Evolutionary conservation across 768 basidiomycete species (phyloP).

Genomic region (Auricularia heimuer): DNA sequence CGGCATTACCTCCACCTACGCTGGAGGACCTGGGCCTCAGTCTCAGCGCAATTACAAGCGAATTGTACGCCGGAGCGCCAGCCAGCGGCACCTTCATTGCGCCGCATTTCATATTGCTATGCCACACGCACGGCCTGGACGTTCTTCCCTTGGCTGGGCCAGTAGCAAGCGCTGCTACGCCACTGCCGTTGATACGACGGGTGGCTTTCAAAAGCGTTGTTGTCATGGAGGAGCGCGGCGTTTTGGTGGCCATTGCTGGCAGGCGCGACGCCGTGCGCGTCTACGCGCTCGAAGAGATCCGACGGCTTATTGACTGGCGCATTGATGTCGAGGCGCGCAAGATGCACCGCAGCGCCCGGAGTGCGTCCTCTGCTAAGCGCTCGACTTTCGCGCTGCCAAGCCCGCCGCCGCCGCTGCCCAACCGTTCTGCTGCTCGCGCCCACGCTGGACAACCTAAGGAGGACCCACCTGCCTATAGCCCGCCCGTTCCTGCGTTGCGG

Average conservation of each 20-base stretch:
- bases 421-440: background rate
- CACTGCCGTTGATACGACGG: constrained; percentile 73
- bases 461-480: background rate
- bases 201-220: constrained; percentile 82
- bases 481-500: background rate
- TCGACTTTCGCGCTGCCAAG: background rate
- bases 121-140: constrained; percentile 79
- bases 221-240: constrained; percentile 86
- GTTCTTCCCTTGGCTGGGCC: constrained; percentile 72
- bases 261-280: constrained; percentile 79
- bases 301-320: constrained; percentile 80
- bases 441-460: background rate
- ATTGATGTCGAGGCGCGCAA: constrained; percentile 51
- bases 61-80: constrained; percentile 61
- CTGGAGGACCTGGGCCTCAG: constrained; percentile 68
- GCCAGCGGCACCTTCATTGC: constrained; percentile 68
- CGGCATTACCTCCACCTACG: constrained; percentile 57
- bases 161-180: constrained; percentile 46
- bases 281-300: constrained; percentile 80
- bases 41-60: constrained; percentile 54
- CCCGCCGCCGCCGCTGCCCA: background rate
- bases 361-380: background rate
- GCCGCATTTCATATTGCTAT: constrained; percentile 74
- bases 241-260: constrained; percentile 84
- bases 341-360: background rate